Percentiles rank a stretch among this genome's conserved stretches.
Evolutionary conservation across 345 rosid genomes (phyloP).

Genomic region (Euphorbia lathyris): DNA sequence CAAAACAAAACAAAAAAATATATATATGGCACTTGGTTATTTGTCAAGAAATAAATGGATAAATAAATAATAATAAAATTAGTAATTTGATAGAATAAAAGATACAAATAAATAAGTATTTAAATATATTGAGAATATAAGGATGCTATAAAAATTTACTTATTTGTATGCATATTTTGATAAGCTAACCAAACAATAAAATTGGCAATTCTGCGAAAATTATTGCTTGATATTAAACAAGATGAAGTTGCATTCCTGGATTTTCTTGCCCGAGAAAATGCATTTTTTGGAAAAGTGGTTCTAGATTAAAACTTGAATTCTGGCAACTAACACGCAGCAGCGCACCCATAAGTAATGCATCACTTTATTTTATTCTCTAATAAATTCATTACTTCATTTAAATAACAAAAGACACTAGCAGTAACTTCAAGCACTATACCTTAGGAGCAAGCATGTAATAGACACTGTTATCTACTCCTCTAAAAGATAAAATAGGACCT

Average conservation of each 20-base stretch:
- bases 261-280: background rate
- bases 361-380: background rate
- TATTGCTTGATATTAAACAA: background rate
- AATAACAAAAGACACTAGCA: background rate
- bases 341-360: background rate
- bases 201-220: background rate
- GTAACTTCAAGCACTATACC: slow-evolving; percentile 45
- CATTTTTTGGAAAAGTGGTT: background rate
- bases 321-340: background rate
- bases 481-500: slow-evolving; percentile 82
- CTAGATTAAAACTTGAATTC: background rate
- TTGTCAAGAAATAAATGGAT: background rate
- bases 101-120: background rate
- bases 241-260: background rate
- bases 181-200: background rate
- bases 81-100: background rate
- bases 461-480: slow-evolving; percentile 88
- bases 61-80: no score
- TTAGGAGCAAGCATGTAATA: slow-evolving; percentile 97
- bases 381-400: background rate
- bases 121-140: background rate
- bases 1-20: no score
- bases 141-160: background rate
- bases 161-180: no score
- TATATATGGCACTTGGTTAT: background rate